A percentile compares a stretch with the other conserved stretches of the same genome.
phyloP scores from a whole-genome alignment of 208 protist species.

The Leishmania tropica region DNA sequence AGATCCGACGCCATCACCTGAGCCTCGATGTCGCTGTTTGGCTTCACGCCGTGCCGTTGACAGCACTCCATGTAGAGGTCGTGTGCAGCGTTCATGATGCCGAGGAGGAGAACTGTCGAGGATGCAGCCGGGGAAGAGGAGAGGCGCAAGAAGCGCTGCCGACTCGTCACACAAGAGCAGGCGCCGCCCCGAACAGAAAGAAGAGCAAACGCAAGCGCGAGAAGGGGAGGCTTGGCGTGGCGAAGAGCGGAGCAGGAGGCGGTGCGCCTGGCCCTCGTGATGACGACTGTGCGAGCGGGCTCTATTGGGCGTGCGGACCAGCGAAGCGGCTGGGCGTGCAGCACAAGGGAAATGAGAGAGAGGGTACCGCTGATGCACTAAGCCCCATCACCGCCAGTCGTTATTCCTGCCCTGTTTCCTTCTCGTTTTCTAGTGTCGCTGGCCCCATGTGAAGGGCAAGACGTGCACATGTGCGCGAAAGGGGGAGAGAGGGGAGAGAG shows the following conservation, averaged over 20 bases:
- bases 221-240: not conserved
- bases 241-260: not conserved
- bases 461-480: not conserved
- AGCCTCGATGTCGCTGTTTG: conserved; percentile 60
- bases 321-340: not conserved
- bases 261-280: not conserved
- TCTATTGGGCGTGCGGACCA: not conserved
- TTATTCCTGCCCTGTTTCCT: not conserved
- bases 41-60: conserved; percentile 52
- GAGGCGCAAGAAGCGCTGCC: not conserved
- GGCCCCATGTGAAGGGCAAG: not conserved
- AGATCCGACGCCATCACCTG: conserved; percentile 63
- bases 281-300: not conserved
- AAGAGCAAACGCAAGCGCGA: not conserved
- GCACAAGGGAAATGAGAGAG: conserved; percentile 3
- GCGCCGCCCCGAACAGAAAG: not conserved
- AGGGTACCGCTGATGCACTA: conserved; percentile 1
- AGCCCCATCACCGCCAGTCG: not conserved
- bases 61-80: conserved; percentile 79
- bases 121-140: not conserved
- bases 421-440: not conserved
- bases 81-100: conserved; percentile 15
- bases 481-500: not conserved
- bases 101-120: not conserved
- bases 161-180: not conserved